Percentiles rank a stretch among this genome's conserved stretches.
These are phyloP conservation scores for Tylopilus sp. DNA, from an alignment of 768 basidiomycete genomes.

Conservation along the genomic window DNA sequence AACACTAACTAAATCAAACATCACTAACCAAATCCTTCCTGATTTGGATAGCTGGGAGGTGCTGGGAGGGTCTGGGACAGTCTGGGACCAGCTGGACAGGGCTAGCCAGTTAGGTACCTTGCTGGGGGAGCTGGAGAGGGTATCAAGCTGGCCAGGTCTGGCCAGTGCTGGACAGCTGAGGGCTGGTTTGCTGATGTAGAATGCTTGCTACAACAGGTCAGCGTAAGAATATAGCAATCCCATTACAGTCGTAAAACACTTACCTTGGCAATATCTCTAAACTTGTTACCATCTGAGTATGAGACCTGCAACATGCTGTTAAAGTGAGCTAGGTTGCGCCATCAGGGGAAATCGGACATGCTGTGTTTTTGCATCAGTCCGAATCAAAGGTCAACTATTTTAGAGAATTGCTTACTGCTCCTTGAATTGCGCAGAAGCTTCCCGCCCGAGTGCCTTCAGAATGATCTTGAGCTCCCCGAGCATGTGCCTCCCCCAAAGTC, in stretches of 20 bases:
- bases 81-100: too few relatives aligned
- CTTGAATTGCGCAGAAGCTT: slow-evolving; percentile 7
- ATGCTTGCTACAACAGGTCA: background rate
- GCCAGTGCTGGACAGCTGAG: too few relatives aligned
- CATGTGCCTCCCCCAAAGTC: slow-evolving; percentile 35
- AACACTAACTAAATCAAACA: too few relatives aligned
- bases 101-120: too few relatives aligned
- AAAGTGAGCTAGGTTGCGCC: slow-evolving; percentile 36
- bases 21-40: too few relatives aligned
- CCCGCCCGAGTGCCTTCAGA: slow-evolving; percentile 12
- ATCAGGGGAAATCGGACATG: slow-evolving; percentile 28
- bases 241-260: too few relatives aligned
- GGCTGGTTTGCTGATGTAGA: too few relatives aligned
- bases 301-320: slow-evolving; percentile 17
- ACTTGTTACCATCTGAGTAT: slow-evolving; percentile 36
- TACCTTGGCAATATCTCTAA: slow-evolving; percentile 37
- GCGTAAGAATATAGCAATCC: too few relatives aligned
- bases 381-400: background rate
- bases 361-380: slow-evolving; percentile 17
- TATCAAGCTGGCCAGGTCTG: too few relatives aligned
- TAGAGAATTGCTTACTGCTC: slow-evolving; percentile 20
- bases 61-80: too few relatives aligned
- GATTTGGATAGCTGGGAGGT: too few relatives aligned
- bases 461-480: slow-evolving; percentile 23
- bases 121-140: too few relatives aligned